These are phyloP conservation scores for Colletotrichum orbiculare DNA, from an alignment of 2,329 filamentous ascomycete species.

Conservation along the genomic window DNA sequence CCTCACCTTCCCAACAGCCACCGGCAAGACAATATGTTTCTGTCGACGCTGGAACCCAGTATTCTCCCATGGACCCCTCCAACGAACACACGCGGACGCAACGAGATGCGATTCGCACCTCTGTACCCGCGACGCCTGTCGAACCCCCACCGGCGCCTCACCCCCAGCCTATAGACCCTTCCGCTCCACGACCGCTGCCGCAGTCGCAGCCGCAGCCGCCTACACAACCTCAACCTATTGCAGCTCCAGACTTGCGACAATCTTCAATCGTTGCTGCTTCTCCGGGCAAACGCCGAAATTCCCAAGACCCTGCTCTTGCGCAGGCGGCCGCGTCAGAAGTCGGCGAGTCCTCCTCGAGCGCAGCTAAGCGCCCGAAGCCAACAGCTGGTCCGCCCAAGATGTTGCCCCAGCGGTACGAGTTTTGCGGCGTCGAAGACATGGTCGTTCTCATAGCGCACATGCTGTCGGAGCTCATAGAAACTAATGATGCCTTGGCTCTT, in stretches of 20 bases:
- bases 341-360: slow-evolving; percentile 41
- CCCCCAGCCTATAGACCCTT: slow-evolving; percentile 37
- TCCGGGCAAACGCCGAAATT: slow-evolving; percentile 57
- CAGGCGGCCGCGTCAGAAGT: slow-evolving; percentile 35
- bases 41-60: slow-evolving; percentile 60
- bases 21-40: slow-evolving; percentile 55
- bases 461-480: slow-evolving; percentile 92
- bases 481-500: slow-evolving; percentile 89
- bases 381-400: slow-evolving; percentile 64
- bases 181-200: slow-evolving; percentile 20
- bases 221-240: slow-evolving; percentile 23
- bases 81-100: slow-evolving; percentile 7
- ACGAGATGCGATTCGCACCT: slow-evolving; percentile 39
- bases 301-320: slow-evolving; percentile 48
- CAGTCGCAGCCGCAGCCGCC: slow-evolving; percentile 33
- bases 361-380: slow-evolving; percentile 65
- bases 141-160: slow-evolving; percentile 34
- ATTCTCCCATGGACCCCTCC: slow-evolving; percentile 58
- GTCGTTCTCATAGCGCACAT: slow-evolving; percentile 93
- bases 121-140: slow-evolving; percentile 40
- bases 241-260: slow-evolving; percentile 21
- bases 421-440: slow-evolving; percentile 85
- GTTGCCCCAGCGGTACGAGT: slow-evolving; percentile 81
- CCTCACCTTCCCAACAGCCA: slow-evolving; percentile 41
- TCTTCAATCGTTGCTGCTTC: slow-evolving; percentile 42